Base-by-base conservation (phyloP, 768 basidiomycete genomes). In the Leccinum rimulosum region DNA sequence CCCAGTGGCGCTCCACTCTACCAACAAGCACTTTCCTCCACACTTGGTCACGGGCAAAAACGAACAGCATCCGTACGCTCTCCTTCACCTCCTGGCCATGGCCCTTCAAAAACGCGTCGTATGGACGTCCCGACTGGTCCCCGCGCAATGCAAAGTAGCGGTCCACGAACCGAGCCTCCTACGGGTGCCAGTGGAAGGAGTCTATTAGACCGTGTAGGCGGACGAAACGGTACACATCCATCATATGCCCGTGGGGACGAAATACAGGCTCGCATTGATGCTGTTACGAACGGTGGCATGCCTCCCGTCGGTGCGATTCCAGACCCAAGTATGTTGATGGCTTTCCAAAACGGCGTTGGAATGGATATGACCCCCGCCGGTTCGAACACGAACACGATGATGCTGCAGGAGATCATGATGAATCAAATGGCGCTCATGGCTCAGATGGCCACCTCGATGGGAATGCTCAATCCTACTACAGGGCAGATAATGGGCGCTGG, bases 401-500 rank as follows among this genome's bases (percentile, higher is more conserved):
- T 88, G 74, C 73, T 95, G 64, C 93, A 94, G 73, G 93, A 93
- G 70, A 88, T 95, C 82, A 87, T 95, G 85, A 87, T 91, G 83
- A 90, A 83, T 72, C 89, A 94, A 70, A 92, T 93, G 89, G 88
- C 91, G 28, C 80, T 95, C 68, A 95, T 95, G 94, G 86, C 89
- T 56, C 93, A 95, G 75, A 91, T 96, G 86, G 90, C 91, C 45
- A 81, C 85, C 31, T 86, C 84, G 36, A 88, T 93, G 83, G 90
- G 87, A 30, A 87, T 93, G 72, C 79, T 91, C 63, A 84, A 83
- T 65, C 83, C 86, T 12, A 68, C 75, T 25, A 77, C 80, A 10
- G 84, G 80, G 9, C 85, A 84, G 67, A 84, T 83, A 64, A 77
- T 80, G 74, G 79, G 76, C 50, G 79, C 76, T 50, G 84, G 80